Evolutionary conservation across 176 grass and related monocot species (phyloP).

Genomic region (Coix lacrymajobi): DNA sequence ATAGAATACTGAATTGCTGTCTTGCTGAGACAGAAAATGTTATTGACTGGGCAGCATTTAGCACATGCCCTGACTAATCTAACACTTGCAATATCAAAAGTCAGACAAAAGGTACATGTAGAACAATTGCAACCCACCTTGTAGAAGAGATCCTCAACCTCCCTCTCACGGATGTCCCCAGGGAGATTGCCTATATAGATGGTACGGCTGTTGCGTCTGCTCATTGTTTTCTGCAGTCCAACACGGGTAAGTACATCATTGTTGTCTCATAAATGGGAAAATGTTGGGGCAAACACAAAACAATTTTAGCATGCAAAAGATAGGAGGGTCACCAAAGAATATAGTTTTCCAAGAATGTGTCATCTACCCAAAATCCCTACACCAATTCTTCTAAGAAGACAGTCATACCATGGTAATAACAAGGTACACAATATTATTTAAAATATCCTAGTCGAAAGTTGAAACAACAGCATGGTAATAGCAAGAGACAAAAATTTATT

Average conservation of each 20-base stretch:
- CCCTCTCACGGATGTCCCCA: conserved; percentile 88
- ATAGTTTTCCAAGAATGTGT: not conserved
- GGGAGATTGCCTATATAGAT: conserved; percentile 95
- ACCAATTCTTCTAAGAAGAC: not conserved
- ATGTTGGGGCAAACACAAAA: not conserved
- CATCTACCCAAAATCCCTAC: not conserved
- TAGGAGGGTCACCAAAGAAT: not conserved
- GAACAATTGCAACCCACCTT: conserved; percentile 47
- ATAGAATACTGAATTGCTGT: not conserved
- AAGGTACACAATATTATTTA: not conserved
- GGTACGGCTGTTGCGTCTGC: conserved; percentile 61
- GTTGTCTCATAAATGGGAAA: not conserved
- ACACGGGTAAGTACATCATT: not conserved
- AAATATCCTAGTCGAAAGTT: not conserved
- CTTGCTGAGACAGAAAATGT: not conserved
- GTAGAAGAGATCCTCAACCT: conserved; percentile 94
- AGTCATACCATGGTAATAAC: not conserved
- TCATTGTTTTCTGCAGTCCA: conserved; percentile 61
- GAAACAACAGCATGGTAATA: too few relatives aligned
- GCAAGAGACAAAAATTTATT: too few relatives aligned
- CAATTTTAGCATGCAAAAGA: not conserved
- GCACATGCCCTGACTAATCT: not conserved
- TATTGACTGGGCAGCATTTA: not conserved
- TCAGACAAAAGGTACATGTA: not conserved
- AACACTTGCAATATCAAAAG: not conserved